These are phyloP conservation scores for Diutina pseudorugosa DNA, from an alignment of 1,139 yeast species.

Conservation along the genomic window DNA sequence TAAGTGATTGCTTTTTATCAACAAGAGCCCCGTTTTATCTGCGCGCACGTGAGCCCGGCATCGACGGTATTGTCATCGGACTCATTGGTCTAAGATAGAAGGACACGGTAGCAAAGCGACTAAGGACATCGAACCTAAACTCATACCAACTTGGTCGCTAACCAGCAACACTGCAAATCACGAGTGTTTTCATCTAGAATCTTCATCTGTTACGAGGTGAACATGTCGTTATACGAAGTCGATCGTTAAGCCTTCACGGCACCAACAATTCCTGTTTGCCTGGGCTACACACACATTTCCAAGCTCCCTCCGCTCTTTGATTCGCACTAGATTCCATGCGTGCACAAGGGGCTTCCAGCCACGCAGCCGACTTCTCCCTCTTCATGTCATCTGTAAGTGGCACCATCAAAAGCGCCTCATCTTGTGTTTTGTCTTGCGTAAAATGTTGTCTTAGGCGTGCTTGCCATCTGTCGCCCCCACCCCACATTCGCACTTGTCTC, in stretches of 20 bases:
- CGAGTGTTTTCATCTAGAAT: no score
- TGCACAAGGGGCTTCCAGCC: background rate
- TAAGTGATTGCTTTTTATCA: background rate
- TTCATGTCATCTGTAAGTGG: background rate
- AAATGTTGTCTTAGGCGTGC: background rate
- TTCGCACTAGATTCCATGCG: background rate
- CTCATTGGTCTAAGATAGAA: background rate
- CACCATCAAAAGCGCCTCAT: background rate
- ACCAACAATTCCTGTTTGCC: background rate
- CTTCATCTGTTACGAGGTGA: background rate
- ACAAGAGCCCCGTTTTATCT: background rate
- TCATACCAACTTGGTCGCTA: background rate
- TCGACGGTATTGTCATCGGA: background rate
- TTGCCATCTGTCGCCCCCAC: background rate
- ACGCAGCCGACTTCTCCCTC: background rate
- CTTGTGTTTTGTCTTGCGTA: background rate
- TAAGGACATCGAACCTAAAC: background rate
- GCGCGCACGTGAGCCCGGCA: background rate
- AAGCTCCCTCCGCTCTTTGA: background rate
- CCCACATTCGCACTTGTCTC: background rate
- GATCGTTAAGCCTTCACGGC: no score
- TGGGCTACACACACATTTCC: background rate
- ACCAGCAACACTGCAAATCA: background rate
- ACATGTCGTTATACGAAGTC: background rate
- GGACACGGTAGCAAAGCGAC: background rate